Evolutionary conservation across 805 yeast species (phyloP).

Genomic region (Monosporozyma servazzii): DNA sequence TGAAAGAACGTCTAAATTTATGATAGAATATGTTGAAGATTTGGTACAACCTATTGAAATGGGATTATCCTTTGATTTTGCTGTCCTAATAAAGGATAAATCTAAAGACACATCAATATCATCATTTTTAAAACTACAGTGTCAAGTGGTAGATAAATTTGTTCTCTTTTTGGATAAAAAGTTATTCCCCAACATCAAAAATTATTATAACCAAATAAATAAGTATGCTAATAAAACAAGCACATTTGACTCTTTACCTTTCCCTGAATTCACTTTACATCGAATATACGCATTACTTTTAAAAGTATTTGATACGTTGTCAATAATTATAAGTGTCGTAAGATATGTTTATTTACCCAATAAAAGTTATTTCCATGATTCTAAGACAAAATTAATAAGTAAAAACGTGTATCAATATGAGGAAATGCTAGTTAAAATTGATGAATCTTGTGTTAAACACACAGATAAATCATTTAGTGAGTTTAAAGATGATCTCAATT

Average conservation of each 20-base stretch:
- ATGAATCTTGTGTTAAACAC: conserved; percentile 9
- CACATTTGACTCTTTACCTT: not conserved
- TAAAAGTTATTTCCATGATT: conserved; percentile 11
- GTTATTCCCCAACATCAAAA: conserved; percentile 16
- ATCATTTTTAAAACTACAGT: conserved; percentile 22
- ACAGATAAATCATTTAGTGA: not conserved
- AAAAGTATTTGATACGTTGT: conserved; percentile 12
- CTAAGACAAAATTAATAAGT: conserved; percentile 13
- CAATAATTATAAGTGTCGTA: conserved; percentile 14
- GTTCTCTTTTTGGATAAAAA: conserved; percentile 18
- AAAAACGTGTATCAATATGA: conserved; percentile 21
- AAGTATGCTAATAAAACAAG: conserved; percentile 9
- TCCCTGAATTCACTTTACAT: conserved; percentile 31
- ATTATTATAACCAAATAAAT: conserved; percentile 21
- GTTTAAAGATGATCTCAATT: not conserved
- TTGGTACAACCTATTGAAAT: conserved; percentile 28
- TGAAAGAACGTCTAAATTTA: conserved; percentile 23
- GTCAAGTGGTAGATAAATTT: conserved; percentile 24
- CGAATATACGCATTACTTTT: conserved; percentile 33
- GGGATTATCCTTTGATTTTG: conserved; percentile 20
- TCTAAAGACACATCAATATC: conserved; percentile 18
- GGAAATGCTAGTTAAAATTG: conserved; percentile 12
- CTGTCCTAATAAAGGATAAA: conserved; percentile 28
- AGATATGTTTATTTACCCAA: conserved; percentile 26
- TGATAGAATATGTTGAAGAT: conserved; percentile 25